A percentile compares a stretch with the other conserved stretches of the same genome.
These are phyloP conservation scores for Aspergillus chevalieri DNA, from an alignment of 2,329 filamentous ascomycete species.

Conservation along the genomic window DNA sequence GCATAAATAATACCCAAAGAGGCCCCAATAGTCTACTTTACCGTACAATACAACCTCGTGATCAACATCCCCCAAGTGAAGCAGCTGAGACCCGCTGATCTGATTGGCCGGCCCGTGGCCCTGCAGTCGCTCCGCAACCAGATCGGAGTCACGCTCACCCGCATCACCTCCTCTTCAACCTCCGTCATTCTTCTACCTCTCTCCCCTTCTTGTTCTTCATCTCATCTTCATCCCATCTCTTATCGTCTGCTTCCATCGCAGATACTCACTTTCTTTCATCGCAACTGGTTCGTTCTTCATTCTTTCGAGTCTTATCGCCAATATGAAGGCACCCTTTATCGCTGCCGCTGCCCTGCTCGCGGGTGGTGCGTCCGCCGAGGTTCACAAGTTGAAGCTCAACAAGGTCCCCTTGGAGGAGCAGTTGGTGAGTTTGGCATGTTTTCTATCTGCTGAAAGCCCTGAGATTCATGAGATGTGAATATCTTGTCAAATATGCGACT, in stretches of 20 bases:
- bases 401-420: slow-evolving; percentile 91
- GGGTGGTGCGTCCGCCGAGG: slow-evolving; percentile 73
- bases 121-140: slow-evolving; percentile 18
- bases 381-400: slow-evolving; percentile 96
- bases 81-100: slow-evolving; percentile 8
- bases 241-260: neutral
- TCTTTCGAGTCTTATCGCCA: slow-evolving; percentile 11
- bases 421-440: slow-evolving; percentile 58
- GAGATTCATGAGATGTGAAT: too few species aligned
- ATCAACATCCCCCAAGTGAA: slow-evolving; percentile 16
- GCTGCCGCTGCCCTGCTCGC: slow-evolving; percentile 68
- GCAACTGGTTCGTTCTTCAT: slow-evolving; percentile 1
- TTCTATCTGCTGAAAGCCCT: neutral
- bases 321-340: slow-evolving; percentile 81
- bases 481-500: neutral
- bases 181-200: slow-evolving; percentile 14
- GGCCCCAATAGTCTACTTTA: too few species aligned
- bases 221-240: slow-evolving; percentile 13
- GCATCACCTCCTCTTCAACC: slow-evolving; percentile 19
- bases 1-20: too few species aligned
- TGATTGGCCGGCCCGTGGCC: slow-evolving; percentile 14
- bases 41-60: slow-evolving; percentile 3
- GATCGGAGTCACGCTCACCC: slow-evolving; percentile 11
- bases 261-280: slow-evolving; percentile 13
- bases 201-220: slow-evolving; percentile 15